These are phyloP conservation scores for Dissophora ornata DNA, from an alignment of 192 early-diverging fungal genomes.

Conservation along the genomic window DNA sequence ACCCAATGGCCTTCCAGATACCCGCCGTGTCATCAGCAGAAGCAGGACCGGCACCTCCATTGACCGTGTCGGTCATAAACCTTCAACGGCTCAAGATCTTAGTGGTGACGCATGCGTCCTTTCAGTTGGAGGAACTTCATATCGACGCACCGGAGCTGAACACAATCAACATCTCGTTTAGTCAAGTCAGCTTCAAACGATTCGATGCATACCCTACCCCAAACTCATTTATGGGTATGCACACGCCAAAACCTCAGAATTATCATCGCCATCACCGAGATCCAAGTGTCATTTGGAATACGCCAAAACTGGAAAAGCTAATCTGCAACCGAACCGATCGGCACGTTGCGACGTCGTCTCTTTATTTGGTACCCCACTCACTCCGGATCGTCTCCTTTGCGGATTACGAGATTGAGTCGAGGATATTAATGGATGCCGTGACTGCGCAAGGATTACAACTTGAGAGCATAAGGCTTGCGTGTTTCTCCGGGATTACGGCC, in stretches of 20 bases:
- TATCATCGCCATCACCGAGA: background rate
- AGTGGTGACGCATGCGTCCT: constrained; percentile 7
- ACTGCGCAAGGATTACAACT: constrained; percentile 14
- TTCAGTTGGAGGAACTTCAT: constrained; percentile 1
- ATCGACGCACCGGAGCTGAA: constrained; percentile 21
- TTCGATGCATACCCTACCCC: background rate
- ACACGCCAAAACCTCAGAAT: too few relatives aligned
- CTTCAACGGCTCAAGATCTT: constrained; percentile 30
- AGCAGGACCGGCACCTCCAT: background rate
- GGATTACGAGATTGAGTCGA: constrained; percentile 24
- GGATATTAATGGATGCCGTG: background rate
- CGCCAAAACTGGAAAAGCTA: constrained; percentile 10
- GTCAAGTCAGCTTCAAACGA: constrained; percentile 17
- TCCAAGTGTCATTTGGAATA: constrained; percentile 23
- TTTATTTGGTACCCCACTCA: background rate
- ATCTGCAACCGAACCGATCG: constrained; percentile 26
- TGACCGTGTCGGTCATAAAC: background rate
- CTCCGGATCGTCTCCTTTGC: constrained; percentile 20
- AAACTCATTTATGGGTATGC: too few relatives aligned
- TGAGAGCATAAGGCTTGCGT: constrained; percentile 32
- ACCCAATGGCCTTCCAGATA: background rate
- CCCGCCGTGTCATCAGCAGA: background rate
- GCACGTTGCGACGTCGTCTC: background rate
- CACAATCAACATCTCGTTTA: constrained; percentile 17
- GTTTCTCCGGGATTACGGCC: constrained; percentile 25